Percentiles rank a stretch among this genome's conserved stretches.
These are phyloP conservation scores for Populus trichocarpa DNA, from an alignment of 441 rosid species.

Conservation along the genomic window DNA sequence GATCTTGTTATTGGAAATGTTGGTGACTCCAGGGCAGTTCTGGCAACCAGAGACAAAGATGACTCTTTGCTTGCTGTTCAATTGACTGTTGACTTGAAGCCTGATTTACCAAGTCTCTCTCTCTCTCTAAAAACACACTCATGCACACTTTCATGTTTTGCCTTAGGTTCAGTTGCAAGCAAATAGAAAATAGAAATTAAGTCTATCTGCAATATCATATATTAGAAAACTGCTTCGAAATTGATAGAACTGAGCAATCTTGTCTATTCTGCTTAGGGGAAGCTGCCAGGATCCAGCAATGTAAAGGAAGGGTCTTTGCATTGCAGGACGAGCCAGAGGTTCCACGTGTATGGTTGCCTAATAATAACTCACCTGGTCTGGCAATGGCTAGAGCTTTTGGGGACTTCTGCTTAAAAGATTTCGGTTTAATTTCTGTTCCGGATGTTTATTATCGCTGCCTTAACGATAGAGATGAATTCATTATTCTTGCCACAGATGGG, in stretches of 20 bases:
- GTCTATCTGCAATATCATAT: neutral
- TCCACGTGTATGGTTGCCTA: conserved; percentile 88
- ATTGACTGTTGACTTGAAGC: conserved; percentile 90
- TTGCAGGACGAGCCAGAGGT: conserved; percentile 92
- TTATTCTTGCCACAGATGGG: conserved; percentile 93
- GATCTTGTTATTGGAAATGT: conserved; percentile 80
- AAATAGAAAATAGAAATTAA: neutral
- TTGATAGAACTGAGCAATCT: conserved; percentile 9
- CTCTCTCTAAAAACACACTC: neutral
- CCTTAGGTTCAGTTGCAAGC: neutral
- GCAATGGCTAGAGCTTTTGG: conserved; percentile 99
- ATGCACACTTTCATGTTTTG: neutral
- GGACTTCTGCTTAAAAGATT: conserved; percentile 93
- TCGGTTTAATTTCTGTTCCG: conserved; percentile 86
- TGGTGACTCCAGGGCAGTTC: conserved; percentile 92
- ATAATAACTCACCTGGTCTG: conserved; percentile 87
- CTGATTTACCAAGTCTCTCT: conserved; percentile 80
- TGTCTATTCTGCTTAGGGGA: conserved; percentile 48
- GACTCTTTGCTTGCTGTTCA: conserved; percentile 68
- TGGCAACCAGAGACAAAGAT: conserved; percentile 71
- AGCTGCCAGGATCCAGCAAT: conserved; percentile 82
- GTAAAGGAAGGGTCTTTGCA: conserved; percentile 88
- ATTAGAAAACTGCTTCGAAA: conserved; percentile 3
- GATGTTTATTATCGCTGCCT: conserved; percentile 58
- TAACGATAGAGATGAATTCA: conserved; percentile 67